Conservation (phyloP, 208 protist species). For the Wallacemonas sp. region DNA sequence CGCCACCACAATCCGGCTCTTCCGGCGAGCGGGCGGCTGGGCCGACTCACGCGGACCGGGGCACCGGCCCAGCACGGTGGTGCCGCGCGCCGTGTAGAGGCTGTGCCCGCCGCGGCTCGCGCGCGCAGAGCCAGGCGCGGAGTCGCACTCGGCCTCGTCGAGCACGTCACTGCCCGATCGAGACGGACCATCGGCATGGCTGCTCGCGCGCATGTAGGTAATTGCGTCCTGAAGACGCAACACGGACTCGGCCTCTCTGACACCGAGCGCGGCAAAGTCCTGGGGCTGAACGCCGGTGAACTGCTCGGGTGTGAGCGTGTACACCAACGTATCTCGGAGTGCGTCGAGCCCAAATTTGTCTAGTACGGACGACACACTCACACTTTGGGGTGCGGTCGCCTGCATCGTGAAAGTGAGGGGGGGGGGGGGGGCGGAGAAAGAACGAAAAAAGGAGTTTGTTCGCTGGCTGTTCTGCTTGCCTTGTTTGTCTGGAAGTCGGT, state of each 20-base stretch:
- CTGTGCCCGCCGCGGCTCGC: slow-evolving; percentile 26
- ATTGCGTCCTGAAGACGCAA: slow-evolving; percentile 44
- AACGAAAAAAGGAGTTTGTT: not conserved
- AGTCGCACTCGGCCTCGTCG: slow-evolving; percentile 20
- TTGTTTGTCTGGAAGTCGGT: no score
- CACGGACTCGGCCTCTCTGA: slow-evolving; percentile 36
- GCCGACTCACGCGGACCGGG: slow-evolving; percentile 32
- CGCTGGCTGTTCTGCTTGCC: no score
- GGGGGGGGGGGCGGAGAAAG: not conserved
- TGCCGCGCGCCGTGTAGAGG: slow-evolving; percentile 56
- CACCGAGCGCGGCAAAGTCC: slow-evolving; percentile 36
- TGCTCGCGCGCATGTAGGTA: slow-evolving; percentile 12
- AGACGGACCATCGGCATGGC: slow-evolving; percentile 10
- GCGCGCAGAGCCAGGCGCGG: slow-evolving; percentile 2
- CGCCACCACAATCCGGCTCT: slow-evolving; percentile 86
- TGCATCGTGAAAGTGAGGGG: not conserved
- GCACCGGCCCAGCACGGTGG: slow-evolving; percentile 54
- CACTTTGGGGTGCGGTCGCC: not conserved
- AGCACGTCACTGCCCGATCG: slow-evolving; percentile 43
- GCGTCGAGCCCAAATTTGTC: slow-evolving; percentile 16
- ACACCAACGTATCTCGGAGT: not conserved
- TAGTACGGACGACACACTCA: slow-evolving; percentile 1
- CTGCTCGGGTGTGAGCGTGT: slow-evolving; percentile 26
- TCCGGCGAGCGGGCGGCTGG: slow-evolving; percentile 17
- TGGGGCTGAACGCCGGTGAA: slow-evolving; percentile 32